Conservation (phyloP, 108 stramenopile genomes). For the Nitzschia palea region DNA sequence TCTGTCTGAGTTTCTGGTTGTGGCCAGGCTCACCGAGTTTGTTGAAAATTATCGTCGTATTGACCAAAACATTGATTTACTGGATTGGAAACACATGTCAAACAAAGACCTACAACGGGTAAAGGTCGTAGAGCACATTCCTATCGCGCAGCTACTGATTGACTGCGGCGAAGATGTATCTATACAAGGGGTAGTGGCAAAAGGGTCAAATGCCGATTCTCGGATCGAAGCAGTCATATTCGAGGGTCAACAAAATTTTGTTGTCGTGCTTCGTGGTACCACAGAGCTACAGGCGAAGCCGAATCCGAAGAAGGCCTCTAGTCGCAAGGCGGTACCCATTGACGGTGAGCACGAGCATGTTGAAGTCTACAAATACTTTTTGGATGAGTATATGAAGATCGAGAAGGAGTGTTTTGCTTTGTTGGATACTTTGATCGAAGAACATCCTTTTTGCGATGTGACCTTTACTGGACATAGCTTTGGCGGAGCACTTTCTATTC, state of each 20-base stretch:
- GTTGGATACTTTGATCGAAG: conserved; percentile 58
- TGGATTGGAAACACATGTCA: conserved; percentile 38
- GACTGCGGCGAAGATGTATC: conserved; percentile 52
- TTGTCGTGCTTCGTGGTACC: conserved; percentile 71
- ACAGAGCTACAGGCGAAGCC: conserved; percentile 59
- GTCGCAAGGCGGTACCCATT: conserved; percentile 11
- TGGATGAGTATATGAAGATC: conserved; percentile 39
- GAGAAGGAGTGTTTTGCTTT: conserved; percentile 57
- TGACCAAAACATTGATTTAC: conserved; percentile 68
- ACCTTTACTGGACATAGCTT: conserved; percentile 77
- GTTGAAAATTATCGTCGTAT: conserved; percentile 57
- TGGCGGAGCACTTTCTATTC: conserved; percentile 64
- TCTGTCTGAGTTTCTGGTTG: conserved; percentile 40
- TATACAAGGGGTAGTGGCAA: conserved; percentile 37
- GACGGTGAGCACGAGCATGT: background rate
- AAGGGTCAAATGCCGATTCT: conserved; percentile 51
- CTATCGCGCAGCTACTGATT: conserved; percentile 54
- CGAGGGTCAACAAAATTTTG: conserved; percentile 66
- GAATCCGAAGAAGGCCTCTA: conserved; percentile 3
- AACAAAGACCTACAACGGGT: conserved; percentile 34
- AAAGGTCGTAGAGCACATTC: conserved; percentile 45
- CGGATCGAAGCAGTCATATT: conserved; percentile 62
- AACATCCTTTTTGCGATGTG: conserved; percentile 78
- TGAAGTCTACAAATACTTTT: conserved; percentile 28
- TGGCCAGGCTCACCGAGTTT: conserved; percentile 48